Conservation (phyloP, 2,329 filamentous ascomycete species). For the Calonectria pteridis region DNA sequence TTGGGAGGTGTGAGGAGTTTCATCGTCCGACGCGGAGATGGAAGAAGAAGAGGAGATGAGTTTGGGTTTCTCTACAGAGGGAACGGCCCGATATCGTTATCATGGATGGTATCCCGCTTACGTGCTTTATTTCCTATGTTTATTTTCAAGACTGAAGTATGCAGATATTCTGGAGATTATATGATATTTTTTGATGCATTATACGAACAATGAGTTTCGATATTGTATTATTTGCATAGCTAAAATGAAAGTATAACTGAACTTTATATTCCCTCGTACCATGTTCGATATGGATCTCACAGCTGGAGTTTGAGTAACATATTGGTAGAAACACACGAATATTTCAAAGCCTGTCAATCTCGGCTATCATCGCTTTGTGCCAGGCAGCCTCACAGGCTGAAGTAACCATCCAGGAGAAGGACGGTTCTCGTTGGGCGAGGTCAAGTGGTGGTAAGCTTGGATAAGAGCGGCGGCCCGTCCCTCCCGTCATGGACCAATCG, state of each 20-base stretch:
- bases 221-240: not conserved
- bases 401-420: not conserved
- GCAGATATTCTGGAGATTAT: not conserved
- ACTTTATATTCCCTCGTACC: too few relatives aligned
- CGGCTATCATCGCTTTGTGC: not conserved
- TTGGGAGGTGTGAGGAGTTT: slow-evolving; percentile 33
- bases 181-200: not conserved
- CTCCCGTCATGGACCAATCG: not conserved
- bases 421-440: not conserved
- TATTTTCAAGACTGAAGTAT: not conserved
- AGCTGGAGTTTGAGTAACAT: not conserved
- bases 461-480: not conserved
- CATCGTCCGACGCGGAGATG: not conserved
- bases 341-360: not conserved
- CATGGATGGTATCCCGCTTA: not conserved
- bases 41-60: not conserved
- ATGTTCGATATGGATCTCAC: not conserved
- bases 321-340: not conserved
- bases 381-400: not conserved
- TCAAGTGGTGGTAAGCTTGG: not conserved
- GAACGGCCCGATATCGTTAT: not conserved
- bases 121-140: not conserved
- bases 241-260: not conserved
- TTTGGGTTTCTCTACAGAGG: not conserved
- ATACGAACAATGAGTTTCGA: not conserved